A percentile compares a stretch with the other conserved stretches of the same genome.
phyloP scores from a whole-genome alignment of 345 rosid species.

The Zanthoxylum bungeanum region DNA sequence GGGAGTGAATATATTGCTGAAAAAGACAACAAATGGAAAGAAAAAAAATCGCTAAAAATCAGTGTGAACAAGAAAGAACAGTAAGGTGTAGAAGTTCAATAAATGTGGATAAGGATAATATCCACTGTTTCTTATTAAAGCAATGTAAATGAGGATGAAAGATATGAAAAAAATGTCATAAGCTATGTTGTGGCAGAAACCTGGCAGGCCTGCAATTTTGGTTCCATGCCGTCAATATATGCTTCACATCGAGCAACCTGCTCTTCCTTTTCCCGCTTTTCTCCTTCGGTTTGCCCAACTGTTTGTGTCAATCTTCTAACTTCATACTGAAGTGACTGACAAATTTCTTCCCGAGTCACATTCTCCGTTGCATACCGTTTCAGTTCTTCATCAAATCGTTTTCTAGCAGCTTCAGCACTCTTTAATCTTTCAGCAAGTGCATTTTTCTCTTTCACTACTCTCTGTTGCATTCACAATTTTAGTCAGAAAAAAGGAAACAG shows the following conservation, averaged over 20 bases:
- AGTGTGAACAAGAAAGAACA: neutral
- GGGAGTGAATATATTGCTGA: conserved; percentile 86
- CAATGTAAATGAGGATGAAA: neutral
- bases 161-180: neutral
- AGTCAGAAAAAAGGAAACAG: conserved; percentile 15
- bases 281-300: conserved; percentile 90
- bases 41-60: neutral
- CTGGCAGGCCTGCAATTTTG: conserved; percentile 88
- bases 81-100: neutral
- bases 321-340: conserved; percentile 89
- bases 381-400: conserved; percentile 89
- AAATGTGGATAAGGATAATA: neutral
- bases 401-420: conserved; percentile 82
- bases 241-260: conserved; percentile 91
- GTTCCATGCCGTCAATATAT: conserved; percentile 90
- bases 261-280: conserved; percentile 91
- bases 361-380: conserved; percentile 86
- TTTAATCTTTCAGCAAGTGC: conserved; percentile 88
- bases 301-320: conserved; percentile 79
- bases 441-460: conserved; percentile 89
- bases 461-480: conserved; percentile 45
- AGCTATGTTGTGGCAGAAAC: conserved; percentile 33
- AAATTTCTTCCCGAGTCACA: conserved; percentile 74
- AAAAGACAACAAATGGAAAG: neutral
- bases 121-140: neutral